A percentile compares a stretch with the other conserved stretches of the same genome.
phyloP scores from a whole-genome alignment of 2,329 filamentous ascomycete species.

The Zymoseptoria tritici region DNA sequence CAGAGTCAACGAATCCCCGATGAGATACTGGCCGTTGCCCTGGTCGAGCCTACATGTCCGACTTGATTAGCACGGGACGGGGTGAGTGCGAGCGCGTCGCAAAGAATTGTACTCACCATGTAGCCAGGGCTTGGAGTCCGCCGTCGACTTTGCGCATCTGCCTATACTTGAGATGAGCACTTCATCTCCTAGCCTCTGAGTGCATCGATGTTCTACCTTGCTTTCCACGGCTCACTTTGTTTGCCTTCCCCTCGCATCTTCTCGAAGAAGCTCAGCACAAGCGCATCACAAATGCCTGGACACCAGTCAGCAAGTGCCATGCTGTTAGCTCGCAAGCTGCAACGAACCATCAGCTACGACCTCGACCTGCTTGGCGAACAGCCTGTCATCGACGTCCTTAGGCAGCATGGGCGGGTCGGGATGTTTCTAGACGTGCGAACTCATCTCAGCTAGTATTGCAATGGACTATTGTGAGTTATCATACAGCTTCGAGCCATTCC shows the following conservation, averaged over 20 bases:
- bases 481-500: constrained; percentile 29
- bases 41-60: constrained; percentile 13
- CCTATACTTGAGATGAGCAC: constrained; percentile 9
- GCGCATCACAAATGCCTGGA: constrained; percentile 30
- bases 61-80: not conserved
- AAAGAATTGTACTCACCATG: constrained; percentile 12
- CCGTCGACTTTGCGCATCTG: constrained; percentile 33
- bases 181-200: not conserved
- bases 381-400: constrained; percentile 19
- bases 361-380: constrained; percentile 30
- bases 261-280: constrained; percentile 33
- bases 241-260: constrained; percentile 23
- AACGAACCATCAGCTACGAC: constrained; percentile 29
- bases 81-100: not conserved
- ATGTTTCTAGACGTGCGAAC: constrained; percentile 16
- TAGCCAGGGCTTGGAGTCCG: constrained; percentile 26
- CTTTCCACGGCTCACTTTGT: constrained; percentile 27
- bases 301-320: not conserved
- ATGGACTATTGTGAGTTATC: not conserved
- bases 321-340: not conserved
- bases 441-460: not conserved
- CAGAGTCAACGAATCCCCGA: constrained; percentile 28
- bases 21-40: constrained; percentile 20
- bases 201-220: constrained; percentile 6
- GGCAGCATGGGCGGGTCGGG: constrained; percentile 26